A percentile compares a stretch with the other conserved stretches of the same genome.
phyloP scores from a whole-genome alignment of 306 rosid species.

The Lathyrus oleraceus region DNA sequence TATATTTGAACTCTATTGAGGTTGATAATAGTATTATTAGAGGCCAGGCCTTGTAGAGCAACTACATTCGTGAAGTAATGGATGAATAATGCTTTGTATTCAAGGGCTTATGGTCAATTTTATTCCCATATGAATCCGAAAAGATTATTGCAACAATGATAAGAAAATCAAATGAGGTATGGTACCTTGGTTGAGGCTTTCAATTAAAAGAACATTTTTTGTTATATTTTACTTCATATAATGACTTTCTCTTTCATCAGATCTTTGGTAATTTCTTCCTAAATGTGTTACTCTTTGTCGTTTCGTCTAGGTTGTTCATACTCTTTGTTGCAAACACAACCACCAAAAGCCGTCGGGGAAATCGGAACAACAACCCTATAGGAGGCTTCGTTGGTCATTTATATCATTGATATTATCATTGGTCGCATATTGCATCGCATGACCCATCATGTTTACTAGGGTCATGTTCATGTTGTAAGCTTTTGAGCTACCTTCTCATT shows the following conservation, averaged over 20 bases:
- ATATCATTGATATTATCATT: conserved; percentile 80
- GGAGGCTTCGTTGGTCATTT: conserved; percentile 84
- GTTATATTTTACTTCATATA: conserved; percentile 6
- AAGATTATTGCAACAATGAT: conserved; percentile 72
- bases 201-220: conserved; percentile 9
- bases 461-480: conserved; percentile 92
- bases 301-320: conserved; percentile 80
- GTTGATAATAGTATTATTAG: conserved; percentile 69
- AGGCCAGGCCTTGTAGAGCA: conserved; percentile 79
- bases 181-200: conserved; percentile 8
- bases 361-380: conserved; percentile 86
- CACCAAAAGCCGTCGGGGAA: conserved; percentile 84
- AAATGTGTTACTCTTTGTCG: conserved; percentile 28
- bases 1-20: conserved; percentile 92
- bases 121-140: conserved; percentile 89
- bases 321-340: conserved; percentile 85
- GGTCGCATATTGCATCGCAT: conserved; percentile 90
- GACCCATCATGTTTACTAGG: conserved; percentile 92
- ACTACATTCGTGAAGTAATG: conserved; percentile 48
- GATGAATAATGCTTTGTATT: conserved; percentile 81
- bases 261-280: conserved; percentile 20
- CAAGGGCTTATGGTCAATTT: conserved; percentile 79
- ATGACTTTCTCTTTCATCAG: not conserved
- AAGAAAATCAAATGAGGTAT: conserved; percentile 80
- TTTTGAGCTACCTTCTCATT: conserved; percentile 34